Base-by-base conservation (phyloP, 1,139 yeast genomes). In the Yamadazyma sp. region DNA sequence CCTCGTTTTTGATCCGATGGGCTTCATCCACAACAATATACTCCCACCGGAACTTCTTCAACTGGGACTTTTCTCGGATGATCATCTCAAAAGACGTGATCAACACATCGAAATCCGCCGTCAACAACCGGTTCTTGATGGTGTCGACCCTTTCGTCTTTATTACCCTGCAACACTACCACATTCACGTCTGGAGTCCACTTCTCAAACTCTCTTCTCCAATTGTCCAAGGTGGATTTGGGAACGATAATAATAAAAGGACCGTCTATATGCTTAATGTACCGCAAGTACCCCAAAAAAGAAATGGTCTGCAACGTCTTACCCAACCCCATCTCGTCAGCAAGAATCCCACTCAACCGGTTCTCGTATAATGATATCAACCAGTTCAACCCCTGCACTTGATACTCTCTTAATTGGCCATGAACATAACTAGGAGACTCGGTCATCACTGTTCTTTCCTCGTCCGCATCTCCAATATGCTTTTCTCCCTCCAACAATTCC, bases 151-250 rank as follows among this genome's bases (percentile, higher is more conserved):
- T 77, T 37, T 76, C 81, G 16, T 87, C 95, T 60, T 90, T 90
- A 50, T 78, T 80, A 37, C 98, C 98, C 56, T 88, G 96, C 23
- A 92, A 62, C 2, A 90, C 88, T 33, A 88, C 72, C 0, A 86
- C 89, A 45, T 83, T 81, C 7, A 92, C 94, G n/a, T 89, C 96
- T 0, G 97, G 97, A 0, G 97, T 89, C 97, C 97, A 92, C 54
- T 79, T 83, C 37, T 80, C 80, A 61, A 92, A 88, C 59, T 92
- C 98, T 56, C 97, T 76, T 51, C 87, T 73, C 98, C 98, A 92
- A 61, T 92, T 92, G 58, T 92, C 96, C 42, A 92, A 67, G 0
- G 98, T 92, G 0, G 96, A 87, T 58, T 92, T 92, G 3, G 98
- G 98, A 0, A 90, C 97, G 49, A 90, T 85, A 18, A 92, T 83